Evolutionary conservation across 2,329 filamentous ascomycete genomes (phyloP).

Genomic region (Paecilomyces formosus): DNA sequence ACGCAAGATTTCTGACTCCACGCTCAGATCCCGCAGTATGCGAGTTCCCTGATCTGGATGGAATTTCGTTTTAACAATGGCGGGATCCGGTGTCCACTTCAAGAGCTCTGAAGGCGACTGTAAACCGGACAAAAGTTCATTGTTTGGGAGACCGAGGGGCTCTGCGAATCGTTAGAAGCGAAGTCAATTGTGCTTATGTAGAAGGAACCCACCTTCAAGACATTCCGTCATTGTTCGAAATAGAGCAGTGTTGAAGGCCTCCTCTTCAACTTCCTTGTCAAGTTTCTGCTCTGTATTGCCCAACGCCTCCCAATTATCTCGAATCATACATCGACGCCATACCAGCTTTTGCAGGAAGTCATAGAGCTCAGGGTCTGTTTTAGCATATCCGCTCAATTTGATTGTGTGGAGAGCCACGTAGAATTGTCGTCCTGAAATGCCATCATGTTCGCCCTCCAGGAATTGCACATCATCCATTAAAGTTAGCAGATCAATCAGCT

Average conservation of each 20-base stretch:
- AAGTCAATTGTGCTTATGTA: background rate
- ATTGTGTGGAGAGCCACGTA: slow-evolving; percentile 59
- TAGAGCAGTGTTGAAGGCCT: slow-evolving; percentile 58
- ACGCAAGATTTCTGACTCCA: slow-evolving; percentile 61
- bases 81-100: slow-evolving; percentile 30
- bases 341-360: slow-evolving; percentile 56
- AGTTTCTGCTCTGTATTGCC: slow-evolving; percentile 70
- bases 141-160: slow-evolving; percentile 8
- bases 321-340: slow-evolving; percentile 79
- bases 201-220: slow-evolving; percentile 46
- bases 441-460: slow-evolving; percentile 39
- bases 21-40: slow-evolving; percentile 63
- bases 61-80: slow-evolving; percentile 45
- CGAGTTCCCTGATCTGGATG: slow-evolving; percentile 59
- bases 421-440: slow-evolving; percentile 57
- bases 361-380: slow-evolving; percentile 48
- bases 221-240: slow-evolving; percentile 61
- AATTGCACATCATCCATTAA: slow-evolving; percentile 55
- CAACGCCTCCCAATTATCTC: slow-evolving; percentile 75
- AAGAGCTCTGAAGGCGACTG: slow-evolving; percentile 20
- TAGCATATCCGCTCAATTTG: slow-evolving; percentile 48
- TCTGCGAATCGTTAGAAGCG: slow-evolving; percentile 5
- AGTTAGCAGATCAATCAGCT: slow-evolving; percentile 61
- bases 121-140: slow-evolving; percentile 15
- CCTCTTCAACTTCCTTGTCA: slow-evolving; percentile 58